These are phyloP conservation scores for Dacryopinax primogenitus DNA, from an alignment of 768 basidiomycete genomes.

Conservation along the genomic window DNA sequence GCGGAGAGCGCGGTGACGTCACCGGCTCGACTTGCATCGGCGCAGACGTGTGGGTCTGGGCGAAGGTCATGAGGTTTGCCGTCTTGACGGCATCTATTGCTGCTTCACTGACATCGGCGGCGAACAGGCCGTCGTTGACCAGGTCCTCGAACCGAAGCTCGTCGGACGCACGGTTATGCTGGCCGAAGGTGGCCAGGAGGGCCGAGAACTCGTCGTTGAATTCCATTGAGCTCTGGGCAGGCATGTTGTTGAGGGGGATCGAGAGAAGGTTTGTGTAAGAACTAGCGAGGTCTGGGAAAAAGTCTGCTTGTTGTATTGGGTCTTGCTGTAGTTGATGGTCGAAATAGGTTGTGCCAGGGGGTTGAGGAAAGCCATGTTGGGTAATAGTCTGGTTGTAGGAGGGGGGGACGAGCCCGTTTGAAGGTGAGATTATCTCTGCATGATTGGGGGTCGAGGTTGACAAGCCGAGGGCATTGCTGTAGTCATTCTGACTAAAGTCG, in stretches of 20 bases:
- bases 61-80: neutral
- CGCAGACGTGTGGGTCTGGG: slow-evolving; percentile 3
- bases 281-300: neutral
- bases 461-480: slow-evolving; percentile 7
- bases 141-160: slow-evolving; percentile 7
- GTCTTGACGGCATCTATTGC: neutral
- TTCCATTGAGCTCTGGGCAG: neutral
- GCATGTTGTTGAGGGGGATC: neutral
- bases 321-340: neutral
- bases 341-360: neutral
- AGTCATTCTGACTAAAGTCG: slow-evolving; percentile 7
- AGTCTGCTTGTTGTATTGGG: neutral
- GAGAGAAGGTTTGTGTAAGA: neutral
- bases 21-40: neutral
- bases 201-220: slow-evolving; percentile 3
- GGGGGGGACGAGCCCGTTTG: slow-evolving; percentile 3
- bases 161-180: slow-evolving; percentile 7
- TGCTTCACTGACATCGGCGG: neutral
- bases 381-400: neutral
- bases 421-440: neutral
- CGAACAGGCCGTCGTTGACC: slow-evolving; percentile 2
- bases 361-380: slow-evolving; percentile 7
- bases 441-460: neutral
- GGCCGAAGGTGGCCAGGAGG: slow-evolving; percentile 4
- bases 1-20: neutral